A percentile compares a stretch with the other conserved stretches of the same genome.
phyloP scores from a whole-genome alignment of 2,329 filamentous ascomycete species.

The Chrysoporthe puriensis region DNA sequence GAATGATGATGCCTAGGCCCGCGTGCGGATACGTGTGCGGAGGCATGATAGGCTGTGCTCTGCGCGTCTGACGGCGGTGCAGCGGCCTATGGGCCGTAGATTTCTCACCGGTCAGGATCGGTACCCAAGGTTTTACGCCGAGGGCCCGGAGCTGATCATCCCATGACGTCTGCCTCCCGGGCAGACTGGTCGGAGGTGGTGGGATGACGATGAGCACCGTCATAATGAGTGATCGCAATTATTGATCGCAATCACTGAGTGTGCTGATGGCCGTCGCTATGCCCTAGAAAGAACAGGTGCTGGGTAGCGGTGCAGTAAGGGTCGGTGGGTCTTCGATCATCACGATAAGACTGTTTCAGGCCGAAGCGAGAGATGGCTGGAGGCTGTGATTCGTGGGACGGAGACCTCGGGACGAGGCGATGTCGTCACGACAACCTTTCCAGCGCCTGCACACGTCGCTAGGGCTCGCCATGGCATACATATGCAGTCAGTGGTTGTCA shows the following conservation, averaged over 20 bases:
- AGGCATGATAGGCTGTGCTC: constrained; percentile 3
- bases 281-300: constrained; percentile 5
- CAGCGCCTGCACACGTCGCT: background rate
- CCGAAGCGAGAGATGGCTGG: constrained; percentile 25
- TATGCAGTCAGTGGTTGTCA: background rate
- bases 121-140: background rate
- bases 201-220: background rate
- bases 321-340: constrained; percentile 17
- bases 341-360: constrained; percentile 28
- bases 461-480: background rate
- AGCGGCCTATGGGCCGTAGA: background rate
- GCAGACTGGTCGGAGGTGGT: background rate
- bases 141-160: background rate
- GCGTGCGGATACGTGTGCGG: constrained; percentile 4
- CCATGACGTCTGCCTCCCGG: constrained; percentile 5
- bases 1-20: constrained; percentile 1
- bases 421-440: background rate
- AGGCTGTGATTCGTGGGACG: constrained; percentile 25
- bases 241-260: background rate
- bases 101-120: constrained; percentile 19
- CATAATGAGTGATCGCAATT: constrained; percentile 2
- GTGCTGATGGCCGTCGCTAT: constrained; percentile 17
- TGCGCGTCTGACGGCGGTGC: constrained; percentile 15
- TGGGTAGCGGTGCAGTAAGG: background rate
- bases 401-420: constrained; percentile 10